Conservation (phyloP, 768 basidiomycete species). For the Kondoa malvinella region DNA sequence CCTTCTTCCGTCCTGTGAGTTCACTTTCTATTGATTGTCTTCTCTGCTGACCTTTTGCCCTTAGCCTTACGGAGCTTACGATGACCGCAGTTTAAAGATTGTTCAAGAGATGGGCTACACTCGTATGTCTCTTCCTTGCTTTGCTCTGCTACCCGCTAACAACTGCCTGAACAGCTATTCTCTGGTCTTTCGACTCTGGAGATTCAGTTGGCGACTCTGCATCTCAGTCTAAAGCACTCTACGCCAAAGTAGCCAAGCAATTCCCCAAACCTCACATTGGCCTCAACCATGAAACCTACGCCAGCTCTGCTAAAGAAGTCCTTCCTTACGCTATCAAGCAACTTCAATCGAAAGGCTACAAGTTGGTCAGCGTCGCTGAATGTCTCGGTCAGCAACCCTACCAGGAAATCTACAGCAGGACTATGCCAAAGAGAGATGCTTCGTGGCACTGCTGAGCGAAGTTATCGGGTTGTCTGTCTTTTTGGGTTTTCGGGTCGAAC, state of each 20-base stretch:
- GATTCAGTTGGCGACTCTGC: constrained; percentile 16
- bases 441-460: neutral
- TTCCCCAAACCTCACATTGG: constrained; percentile 18
- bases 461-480: neutral
- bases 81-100: constrained; percentile 9
- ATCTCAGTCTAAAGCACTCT: constrained; percentile 13
- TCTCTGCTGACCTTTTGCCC: no score
- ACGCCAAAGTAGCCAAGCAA: constrained; percentile 16
- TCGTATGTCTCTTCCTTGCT: constrained; percentile 6
- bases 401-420: constrained; percentile 14
- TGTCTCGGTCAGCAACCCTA: constrained; percentile 23
- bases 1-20: constrained; percentile 24
- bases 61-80: constrained; percentile 22
- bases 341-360: constrained; percentile 19
- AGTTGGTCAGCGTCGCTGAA: constrained; percentile 21
- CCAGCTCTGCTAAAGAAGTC: constrained; percentile 15
- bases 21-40: no score
- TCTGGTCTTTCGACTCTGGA: constrained; percentile 23
- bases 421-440: constrained; percentile 15
- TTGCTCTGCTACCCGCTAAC: neutral
- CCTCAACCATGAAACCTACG: constrained; percentile 25
- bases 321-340: constrained; percentile 15
- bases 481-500: no score
- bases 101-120: constrained; percentile 22
- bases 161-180: constrained; percentile 4